Base-by-base conservation (phyloP, 1,139 yeast genomes). In the Yamadazyma spencermartinsiae region DNA sequence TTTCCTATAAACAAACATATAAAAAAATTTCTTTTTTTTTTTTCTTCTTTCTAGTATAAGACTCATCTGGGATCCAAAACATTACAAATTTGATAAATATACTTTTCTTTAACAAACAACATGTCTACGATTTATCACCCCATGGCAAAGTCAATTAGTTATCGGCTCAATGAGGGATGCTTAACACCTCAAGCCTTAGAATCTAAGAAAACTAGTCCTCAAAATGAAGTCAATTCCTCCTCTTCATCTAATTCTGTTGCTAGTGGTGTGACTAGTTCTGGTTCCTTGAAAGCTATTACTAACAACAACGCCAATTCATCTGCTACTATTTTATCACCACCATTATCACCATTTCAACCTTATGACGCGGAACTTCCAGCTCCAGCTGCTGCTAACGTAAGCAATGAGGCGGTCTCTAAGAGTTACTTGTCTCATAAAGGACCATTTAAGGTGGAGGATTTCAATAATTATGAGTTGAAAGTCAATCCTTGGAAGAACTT, bases 341-440 rank as follows among this genome's bases (percentile, higher is more conserved):
- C 87, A 30, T 62, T 80, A 44, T 80, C 86, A 2, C 87, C 87
- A 35, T 76, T 73, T 52, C 79, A 72, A 36, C 55, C 69, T 41
- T 11, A 30, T 19, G 24, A 19, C 3, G 10, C 8, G 8, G 13
- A 7, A 12, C 6, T 16, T 18, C 4, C 33, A 12, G 19, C 9
- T 12, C 13, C 33, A 5, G 5, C 39, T 36, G 32, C 38, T 9
- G 39, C 26, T 11, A 24, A 24, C 12, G 6, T 4, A 11, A 13
- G 10, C 10, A 10, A 20, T 20, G 29, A 26, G 7, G 9, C 29
- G 4, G 17, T 10, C n/a, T 5, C 41, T 40, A 51, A 35, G 44
- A 40, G 59, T 38, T 55, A 53, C 52, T 38, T 52, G 33, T 45
- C 45, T 27, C 42, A 50, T 17, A 36, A 54, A 21, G 57, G 57